Percentiles rank a stretch among this genome's conserved stretches.
phyloP scores from a whole-genome alignment of 1,284 basidiomycete genomes.

The Ustilago tritici region DNA sequence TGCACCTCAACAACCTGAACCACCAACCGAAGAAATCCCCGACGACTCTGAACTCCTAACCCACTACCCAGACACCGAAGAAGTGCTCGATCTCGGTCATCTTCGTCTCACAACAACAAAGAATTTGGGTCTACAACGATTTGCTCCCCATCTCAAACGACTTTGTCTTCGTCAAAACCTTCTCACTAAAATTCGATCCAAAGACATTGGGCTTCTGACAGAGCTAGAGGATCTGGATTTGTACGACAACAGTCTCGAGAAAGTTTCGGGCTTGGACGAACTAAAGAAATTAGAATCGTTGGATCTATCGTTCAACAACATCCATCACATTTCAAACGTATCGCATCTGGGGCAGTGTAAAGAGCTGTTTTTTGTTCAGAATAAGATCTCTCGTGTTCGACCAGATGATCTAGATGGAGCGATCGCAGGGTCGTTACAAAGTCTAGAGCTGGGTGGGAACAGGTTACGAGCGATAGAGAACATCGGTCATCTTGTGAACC shows the following conservation, averaged over 20 bases:
- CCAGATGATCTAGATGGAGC: slow-evolving; percentile 75
- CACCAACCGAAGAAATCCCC: slow-evolving; percentile 36
- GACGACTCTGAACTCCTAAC: slow-evolving; percentile 56
- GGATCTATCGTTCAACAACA: slow-evolving; percentile 94
- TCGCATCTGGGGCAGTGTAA: slow-evolving; percentile 74
- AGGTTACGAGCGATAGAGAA: slow-evolving; percentile 89
- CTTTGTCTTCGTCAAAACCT: slow-evolving; percentile 92
- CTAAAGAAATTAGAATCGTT: slow-evolving; percentile 80
- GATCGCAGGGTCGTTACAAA: slow-evolving; percentile 77
- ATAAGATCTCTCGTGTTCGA: slow-evolving; percentile 84
- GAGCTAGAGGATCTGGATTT: slow-evolving; percentile 89
- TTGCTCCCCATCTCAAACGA: slow-evolving; percentile 78
- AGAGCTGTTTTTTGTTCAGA: slow-evolving; percentile 94
- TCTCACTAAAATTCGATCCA: slow-evolving; percentile 77
- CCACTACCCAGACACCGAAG: slow-evolving; percentile 54
- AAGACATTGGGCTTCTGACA: slow-evolving; percentile 72
- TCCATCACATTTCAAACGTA: slow-evolving; percentile 74
- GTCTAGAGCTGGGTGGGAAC: slow-evolving; percentile 93
- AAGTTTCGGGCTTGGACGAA: slow-evolving; percentile 54
- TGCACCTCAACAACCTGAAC: neutral
- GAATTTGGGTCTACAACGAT: slow-evolving; percentile 76
- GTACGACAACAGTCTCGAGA: slow-evolving; percentile 88
- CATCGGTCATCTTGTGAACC: slow-evolving; percentile 81
- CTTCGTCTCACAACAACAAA: slow-evolving; percentile 78
- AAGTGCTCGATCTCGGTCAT: slow-evolving; percentile 83